Percentiles rank a stretch among this genome's conserved stretches.
These are phyloP conservation scores for Pichia sp. DNA, from an alignment of 1,139 yeast species.

Conservation along the genomic window DNA sequence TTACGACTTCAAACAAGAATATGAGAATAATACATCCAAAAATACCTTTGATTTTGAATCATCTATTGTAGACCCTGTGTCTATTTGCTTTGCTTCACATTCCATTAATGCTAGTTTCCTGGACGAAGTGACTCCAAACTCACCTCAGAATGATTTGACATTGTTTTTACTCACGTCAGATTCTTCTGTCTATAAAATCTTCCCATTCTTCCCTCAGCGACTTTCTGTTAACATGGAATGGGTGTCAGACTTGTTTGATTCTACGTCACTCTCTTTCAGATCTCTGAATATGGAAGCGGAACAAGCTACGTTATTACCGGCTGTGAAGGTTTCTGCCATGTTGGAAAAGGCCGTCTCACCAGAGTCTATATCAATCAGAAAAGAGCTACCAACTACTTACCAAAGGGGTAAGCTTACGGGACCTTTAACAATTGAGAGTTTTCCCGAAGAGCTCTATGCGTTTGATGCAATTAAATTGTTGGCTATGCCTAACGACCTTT, in stretches of 20 bases:
- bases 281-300: conserved; percentile 10
- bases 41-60: conserved; percentile 7
- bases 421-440: conserved; percentile 45
- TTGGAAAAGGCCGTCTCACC: conserved; percentile 12
- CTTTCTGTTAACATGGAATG: conserved; percentile 31
- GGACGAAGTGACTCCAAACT: neutral
- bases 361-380: conserved; percentile 3
- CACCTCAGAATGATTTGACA: conserved; percentile 28
- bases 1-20: conserved; percentile 14
- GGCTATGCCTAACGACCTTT: conserved; percentile 20
- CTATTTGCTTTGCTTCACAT: conserved; percentile 43
- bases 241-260: conserved; percentile 34
- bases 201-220: conserved; percentile 47
- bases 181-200: conserved; percentile 47
- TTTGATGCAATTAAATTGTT: conserved; percentile 32
- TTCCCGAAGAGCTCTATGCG: conserved; percentile 40
- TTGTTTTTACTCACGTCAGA: conserved; percentile 43
- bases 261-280: conserved; percentile 28
- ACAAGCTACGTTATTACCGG: conserved; percentile 13
- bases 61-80: conserved; percentile 30
- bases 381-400: conserved; percentile 15
- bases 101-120: neutral
- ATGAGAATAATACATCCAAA: conserved; percentile 2
- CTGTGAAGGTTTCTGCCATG: conserved; percentile 21
- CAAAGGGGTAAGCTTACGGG: conserved; percentile 30